A percentile compares a stretch with the other conserved stretches of the same genome.
Conservation (phyloP, 495 filamentous ascomycete species). For the Penicillium parvum region DNA sequence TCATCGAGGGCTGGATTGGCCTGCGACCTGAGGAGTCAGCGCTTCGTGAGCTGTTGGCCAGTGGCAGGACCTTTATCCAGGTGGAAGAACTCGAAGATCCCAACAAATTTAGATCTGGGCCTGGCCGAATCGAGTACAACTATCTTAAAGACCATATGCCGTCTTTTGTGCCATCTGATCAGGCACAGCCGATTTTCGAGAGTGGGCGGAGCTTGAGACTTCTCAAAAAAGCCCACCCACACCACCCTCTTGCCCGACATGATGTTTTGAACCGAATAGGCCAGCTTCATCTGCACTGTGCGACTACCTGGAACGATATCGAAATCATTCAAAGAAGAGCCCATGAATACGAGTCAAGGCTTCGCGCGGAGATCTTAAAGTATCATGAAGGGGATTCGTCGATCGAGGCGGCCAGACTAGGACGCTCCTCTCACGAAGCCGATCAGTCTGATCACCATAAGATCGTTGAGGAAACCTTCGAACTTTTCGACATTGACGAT, state of each 20-base stretch:
- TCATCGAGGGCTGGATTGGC: constrained; percentile 74
- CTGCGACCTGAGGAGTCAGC: constrained; percentile 53
- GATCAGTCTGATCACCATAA: constrained; percentile 5
- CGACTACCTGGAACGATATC: constrained; percentile 72
- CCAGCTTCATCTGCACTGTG: constrained; percentile 62
- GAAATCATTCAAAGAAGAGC: constrained; percentile 58
- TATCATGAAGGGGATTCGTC: constrained; percentile 24
- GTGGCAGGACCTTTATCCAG: constrained; percentile 54
- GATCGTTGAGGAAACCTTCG: constrained; percentile 22
- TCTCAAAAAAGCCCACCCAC: constrained; percentile 66
- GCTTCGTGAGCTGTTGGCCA: constrained; percentile 38
- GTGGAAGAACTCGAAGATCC: constrained; percentile 47
- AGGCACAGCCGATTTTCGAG: constrained; percentile 66
- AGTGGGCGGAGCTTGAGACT: constrained; percentile 72
- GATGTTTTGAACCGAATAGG: constrained; percentile 40
- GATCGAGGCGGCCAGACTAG: not conserved
- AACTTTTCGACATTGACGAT: constrained; percentile 40
- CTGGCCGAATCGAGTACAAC: constrained; percentile 53
- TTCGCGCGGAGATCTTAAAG: constrained; percentile 39
- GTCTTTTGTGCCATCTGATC: constrained; percentile 60
- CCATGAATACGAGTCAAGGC: constrained; percentile 54
- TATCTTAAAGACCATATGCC: constrained; percentile 60
- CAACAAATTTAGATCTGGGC: constrained; percentile 50
- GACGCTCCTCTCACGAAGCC: not conserved
- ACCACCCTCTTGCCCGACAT: constrained; percentile 64